Base-by-base conservation (phyloP, 176 grass and related monocot genomes). In the Thinopyrum elongatum region DNA sequence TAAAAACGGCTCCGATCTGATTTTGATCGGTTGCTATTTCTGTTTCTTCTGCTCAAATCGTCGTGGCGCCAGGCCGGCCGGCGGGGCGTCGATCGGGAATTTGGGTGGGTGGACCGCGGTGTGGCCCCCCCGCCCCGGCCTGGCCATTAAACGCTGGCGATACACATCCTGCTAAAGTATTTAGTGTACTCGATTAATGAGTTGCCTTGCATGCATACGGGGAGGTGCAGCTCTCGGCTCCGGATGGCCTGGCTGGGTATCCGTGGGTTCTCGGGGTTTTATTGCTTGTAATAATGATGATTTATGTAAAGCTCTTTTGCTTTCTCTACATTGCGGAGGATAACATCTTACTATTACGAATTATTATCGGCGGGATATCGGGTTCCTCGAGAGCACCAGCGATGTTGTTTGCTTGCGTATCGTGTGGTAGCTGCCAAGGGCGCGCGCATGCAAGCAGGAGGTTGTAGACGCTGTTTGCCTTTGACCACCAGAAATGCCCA, bases 1-100 rank as follows among this genome's bases (percentile, higher is more conserved):
- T 74, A 47, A 49, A 74, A 74, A 74, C 71, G 41, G 71, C 71
- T 46, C 14, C 71, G 71, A 74, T 74, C 15, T 47, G 71, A 28
- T 49, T 49, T 74, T 47, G 13, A 74, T 74, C 14, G 23, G 71
- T 47, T 74, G 5, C 71, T 49, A 47, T 74, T 74, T 74, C 25
- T 42, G 49, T 53, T 53, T 53, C 47, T 51, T 53, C 49, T 7
- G 17, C 49, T 53, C 49, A 53, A 19, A 19, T 53, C 49, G 49
- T 53, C 16, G 49, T 53, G 49, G 49, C 15, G 47, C 46, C 46
- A 49, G 46, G 13, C 46, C 3, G 4, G 39, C 39, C 1, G 8
- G 39, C 41, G 41, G 41, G 47, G 47, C 15, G 47, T 53, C n/a
- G n/a, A n/a, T n/a, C 16, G 49, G 49, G 49, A 53, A 53, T 53